Conservation (phyloP, 257 asterid species). For the Ajuga chamaepitys region DNA sequence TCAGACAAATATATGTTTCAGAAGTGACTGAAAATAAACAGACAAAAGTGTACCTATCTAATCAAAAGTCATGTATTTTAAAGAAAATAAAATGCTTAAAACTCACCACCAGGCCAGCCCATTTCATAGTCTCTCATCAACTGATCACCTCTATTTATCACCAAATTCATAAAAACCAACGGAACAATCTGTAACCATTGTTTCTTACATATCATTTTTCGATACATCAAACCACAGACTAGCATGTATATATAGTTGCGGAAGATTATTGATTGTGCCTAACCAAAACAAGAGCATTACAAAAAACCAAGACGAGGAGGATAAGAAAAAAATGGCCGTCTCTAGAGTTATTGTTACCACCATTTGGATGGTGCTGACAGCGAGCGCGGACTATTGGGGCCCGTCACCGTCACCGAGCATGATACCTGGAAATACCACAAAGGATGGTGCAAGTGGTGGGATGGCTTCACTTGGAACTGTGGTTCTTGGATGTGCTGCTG, state of each 20-base stretch:
- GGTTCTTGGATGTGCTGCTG: conserved; percentile 4
- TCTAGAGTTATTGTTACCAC: not conserved
- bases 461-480: conserved; percentile 9
- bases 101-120: conserved; percentile 9
- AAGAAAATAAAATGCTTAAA: not conserved
- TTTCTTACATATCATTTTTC: not conserved
- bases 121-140: not conserved
- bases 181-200: not conserved
- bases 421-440: not conserved
- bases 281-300: not conserved
- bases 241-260: not conserved
- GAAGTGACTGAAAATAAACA: not conserved
- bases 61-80: not conserved
- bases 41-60: not conserved
- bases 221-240: too few relatives aligned
- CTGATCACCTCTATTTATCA: not conserved
- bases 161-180: not conserved
- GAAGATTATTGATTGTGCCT: not conserved
- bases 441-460: conserved; percentile 6
- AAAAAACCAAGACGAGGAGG: not conserved
- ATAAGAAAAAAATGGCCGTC: not conserved
- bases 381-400: not conserved
- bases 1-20: not conserved
- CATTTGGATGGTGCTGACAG: not conserved
- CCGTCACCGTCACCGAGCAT: not conserved